Percentiles rank a stretch among this genome's conserved stretches.
Conservation (phyloP, 306 rosid species). For the Glycine tomentella region DNA sequence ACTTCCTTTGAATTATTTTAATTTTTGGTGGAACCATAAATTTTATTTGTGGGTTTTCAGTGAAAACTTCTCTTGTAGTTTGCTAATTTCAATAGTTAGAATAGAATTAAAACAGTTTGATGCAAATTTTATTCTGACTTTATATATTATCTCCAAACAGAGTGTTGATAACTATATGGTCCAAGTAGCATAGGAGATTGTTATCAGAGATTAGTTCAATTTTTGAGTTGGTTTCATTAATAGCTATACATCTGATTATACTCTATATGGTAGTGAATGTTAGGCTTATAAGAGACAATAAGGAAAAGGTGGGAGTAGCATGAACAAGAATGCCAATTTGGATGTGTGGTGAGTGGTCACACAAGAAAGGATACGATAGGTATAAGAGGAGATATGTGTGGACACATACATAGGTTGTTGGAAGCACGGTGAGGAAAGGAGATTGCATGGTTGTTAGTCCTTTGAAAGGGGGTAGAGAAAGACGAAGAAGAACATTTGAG, state of each 20-base stretch:
- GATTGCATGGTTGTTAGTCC: neutral
- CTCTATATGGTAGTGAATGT: too few relatives aligned
- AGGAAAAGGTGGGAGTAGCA: neutral
- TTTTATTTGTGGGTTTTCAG: slow-evolving; percentile 19
- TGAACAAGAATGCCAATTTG: neutral
- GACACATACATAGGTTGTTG: neutral
- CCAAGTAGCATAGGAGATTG: slow-evolving; percentile 10
- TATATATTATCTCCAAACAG: neutral
- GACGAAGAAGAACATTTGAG: neutral
- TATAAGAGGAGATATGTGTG: neutral
- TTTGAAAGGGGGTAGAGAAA: neutral
- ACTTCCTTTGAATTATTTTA: slow-evolving; percentile 29
- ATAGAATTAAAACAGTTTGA: neutral
- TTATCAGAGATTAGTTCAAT: slow-evolving; percentile 19
- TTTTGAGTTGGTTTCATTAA: slow-evolving; percentile 17
- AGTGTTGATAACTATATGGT: slow-evolving; percentile 12
- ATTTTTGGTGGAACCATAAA: slow-evolving; percentile 21
- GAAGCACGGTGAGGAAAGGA: neutral
- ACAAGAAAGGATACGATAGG: neutral
- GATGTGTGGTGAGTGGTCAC: neutral
- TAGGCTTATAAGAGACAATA: neutral
- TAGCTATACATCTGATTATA: neutral
- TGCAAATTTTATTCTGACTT: slow-evolving; percentile 8
- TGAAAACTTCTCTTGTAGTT: slow-evolving; percentile 8
- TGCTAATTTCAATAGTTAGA: slow-evolving; percentile 32